Evolutionary conservation across 306 rosid genomes (phyloP).

Genomic region (Elaeagnus macrophylla): DNA sequence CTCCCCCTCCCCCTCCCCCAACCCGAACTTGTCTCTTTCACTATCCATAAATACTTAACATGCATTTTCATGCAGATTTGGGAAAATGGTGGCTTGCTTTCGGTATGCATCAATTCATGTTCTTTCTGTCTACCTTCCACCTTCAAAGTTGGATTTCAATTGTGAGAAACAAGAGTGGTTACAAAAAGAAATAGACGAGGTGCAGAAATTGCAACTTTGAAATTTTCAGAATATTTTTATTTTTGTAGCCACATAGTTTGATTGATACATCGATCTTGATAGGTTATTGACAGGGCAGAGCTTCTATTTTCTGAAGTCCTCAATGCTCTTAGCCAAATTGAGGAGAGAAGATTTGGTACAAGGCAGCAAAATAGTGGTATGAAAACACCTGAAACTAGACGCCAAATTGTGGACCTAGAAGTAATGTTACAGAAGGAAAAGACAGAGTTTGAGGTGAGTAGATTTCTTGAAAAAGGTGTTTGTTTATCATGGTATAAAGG

Average conservation of each 20-base stretch:
- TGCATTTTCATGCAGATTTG: conserved; percentile 50
- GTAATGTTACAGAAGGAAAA: conserved; percentile 70
- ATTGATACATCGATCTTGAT: conserved; percentile 28
- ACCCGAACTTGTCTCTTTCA: too few species aligned
- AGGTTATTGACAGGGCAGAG: conserved; percentile 68
- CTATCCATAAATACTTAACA: not conserved
- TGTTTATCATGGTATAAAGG: too few species aligned
- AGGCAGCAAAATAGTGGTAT: conserved; percentile 24
- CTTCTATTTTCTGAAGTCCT: conserved; percentile 74
- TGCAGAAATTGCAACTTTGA: conserved; percentile 28
- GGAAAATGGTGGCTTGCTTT: conserved; percentile 95
- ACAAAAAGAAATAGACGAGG: conserved; percentile 69
- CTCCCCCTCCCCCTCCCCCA: too few species aligned
- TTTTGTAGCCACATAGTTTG: not conserved
- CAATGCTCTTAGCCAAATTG: conserved; percentile 64
- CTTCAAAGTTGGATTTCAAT: conserved; percentile 51
- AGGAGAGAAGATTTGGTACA: conserved; percentile 40
- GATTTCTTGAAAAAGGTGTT: not conserved
- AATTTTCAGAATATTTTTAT: conserved; percentile 1
- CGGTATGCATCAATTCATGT: conserved; percentile 89
- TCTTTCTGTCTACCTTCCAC: conserved; percentile 85
- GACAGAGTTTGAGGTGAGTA: conserved; percentile 73
- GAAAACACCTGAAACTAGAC: conserved; percentile 43
- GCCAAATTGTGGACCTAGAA: conserved; percentile 62
- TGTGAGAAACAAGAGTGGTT: conserved; percentile 70